Evolutionary conservation across 768 basidiomycete genomes (phyloP).

Genomic region (Hortiboletus flavorubellus): DNA sequence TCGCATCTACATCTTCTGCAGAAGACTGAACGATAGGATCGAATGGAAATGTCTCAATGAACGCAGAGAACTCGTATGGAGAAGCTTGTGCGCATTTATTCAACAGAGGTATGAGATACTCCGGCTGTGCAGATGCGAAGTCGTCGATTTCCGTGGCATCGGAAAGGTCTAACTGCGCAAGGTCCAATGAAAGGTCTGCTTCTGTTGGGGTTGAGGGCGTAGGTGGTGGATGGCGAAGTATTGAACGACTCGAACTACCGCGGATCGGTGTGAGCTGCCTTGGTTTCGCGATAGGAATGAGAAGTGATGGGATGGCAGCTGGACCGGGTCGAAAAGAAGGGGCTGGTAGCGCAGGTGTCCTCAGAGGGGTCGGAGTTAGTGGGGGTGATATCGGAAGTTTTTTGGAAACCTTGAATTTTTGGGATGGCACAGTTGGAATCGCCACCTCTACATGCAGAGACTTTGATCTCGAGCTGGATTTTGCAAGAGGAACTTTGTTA

Average conservation of each 20-base stretch:
- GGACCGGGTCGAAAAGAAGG: neutral
- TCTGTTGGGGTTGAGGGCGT: constrained; percentile 58
- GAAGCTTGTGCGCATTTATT: constrained; percentile 66
- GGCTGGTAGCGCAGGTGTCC: neutral
- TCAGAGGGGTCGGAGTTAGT: constrained; percentile 3
- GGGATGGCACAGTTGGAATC: constrained; percentile 35
- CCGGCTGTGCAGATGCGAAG: constrained; percentile 42
- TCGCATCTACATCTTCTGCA: constrained; percentile 28
- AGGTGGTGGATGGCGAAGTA: constrained; percentile 40
- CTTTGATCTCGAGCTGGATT: constrained; percentile 15
- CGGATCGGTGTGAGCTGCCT: constrained; percentile 71
- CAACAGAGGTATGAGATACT: constrained; percentile 61
- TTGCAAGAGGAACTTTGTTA: constrained; percentile 9
- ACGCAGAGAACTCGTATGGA: constrained; percentile 76
- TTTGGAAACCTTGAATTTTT: constrained; percentile 15
- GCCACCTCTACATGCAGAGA: constrained; percentile 38
- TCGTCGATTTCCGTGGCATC: constrained; percentile 48
- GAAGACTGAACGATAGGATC: constrained; percentile 58
- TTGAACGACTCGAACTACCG: constrained; percentile 34
- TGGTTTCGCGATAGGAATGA: constrained; percentile 35
- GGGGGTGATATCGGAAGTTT: constrained; percentile 10
- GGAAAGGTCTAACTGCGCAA: constrained; percentile 41
- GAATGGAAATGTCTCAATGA: constrained; percentile 76
- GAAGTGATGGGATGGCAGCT: neutral
- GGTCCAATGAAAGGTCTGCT: constrained; percentile 39